Percentiles rank a stretch among this genome's conserved stretches.
Conservation (phyloP, 1,139 yeast genomes). For the Yamadazyma atmosphaerica region DNA sequence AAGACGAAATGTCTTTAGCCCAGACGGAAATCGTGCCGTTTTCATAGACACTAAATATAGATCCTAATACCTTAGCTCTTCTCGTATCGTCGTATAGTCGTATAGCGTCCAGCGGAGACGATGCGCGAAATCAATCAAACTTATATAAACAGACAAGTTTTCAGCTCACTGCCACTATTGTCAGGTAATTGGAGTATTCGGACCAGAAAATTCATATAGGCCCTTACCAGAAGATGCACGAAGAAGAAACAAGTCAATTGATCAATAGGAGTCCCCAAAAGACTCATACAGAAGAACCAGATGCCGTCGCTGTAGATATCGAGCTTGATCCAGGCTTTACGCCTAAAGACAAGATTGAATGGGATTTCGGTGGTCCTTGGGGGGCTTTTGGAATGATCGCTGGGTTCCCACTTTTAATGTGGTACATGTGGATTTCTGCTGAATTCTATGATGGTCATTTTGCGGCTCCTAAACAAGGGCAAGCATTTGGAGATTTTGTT, state of each 20-base stretch:
- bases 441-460: conserved; percentile 72
- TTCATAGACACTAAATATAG: conserved; percentile 18
- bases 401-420: conserved; percentile 92
- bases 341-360: conserved; percentile 50
- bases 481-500: conserved; percentile 58
- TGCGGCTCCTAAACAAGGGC: conserved; percentile 65
- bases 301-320: conserved; percentile 7
- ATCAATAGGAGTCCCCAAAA: neutral
- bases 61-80: no score
- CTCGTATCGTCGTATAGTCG: neutral
- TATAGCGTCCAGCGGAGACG: no score
- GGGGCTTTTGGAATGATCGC: conserved; percentile 93
- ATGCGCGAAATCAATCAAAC: no score
- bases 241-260: conserved; percentile 1
- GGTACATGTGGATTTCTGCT: conserved; percentile 94
- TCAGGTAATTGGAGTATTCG: no score
- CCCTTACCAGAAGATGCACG: neutral
- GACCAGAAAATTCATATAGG: neutral
- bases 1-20: conserved; percentile 9
- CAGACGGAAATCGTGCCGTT: conserved; percentile 30
- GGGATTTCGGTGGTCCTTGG: conserved; percentile 92
- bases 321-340: conserved; percentile 23
- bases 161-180: no score
- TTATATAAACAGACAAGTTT: neutral
- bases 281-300: conserved; percentile 7